Evolutionary conservation across 2,329 filamentous ascomycete genomes (phyloP).

Genomic region (Penicillium psychrosexuale): DNA sequence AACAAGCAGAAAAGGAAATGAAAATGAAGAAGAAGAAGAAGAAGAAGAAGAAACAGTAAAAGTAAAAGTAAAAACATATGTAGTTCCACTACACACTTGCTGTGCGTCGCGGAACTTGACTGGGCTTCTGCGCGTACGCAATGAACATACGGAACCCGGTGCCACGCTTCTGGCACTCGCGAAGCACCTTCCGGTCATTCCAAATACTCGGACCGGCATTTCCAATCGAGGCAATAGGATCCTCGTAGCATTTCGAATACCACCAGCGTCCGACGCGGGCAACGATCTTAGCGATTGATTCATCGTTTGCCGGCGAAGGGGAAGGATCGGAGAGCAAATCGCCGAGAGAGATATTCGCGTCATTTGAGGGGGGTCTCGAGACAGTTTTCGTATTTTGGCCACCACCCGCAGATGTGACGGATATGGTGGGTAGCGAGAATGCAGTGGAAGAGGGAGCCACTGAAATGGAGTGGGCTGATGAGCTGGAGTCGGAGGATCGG

Average conservation of each 20-base stretch:
- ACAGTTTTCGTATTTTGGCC: constrained; percentile 12
- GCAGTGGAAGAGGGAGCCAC: constrained; percentile 25
- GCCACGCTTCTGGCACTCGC: constrained; percentile 80
- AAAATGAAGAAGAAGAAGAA: background rate
- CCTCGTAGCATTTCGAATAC: constrained; percentile 92
- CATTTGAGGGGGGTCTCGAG: constrained; percentile 35
- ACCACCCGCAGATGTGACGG: constrained; percentile 20
- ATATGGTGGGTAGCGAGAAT: constrained; percentile 23
- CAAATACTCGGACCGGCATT: constrained; percentile 67
- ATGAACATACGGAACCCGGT: constrained; percentile 89
- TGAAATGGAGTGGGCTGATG: constrained; percentile 37
- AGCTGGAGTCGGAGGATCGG: constrained; percentile 41
- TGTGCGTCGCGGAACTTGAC: constrained; percentile 42
- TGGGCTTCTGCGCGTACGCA: constrained; percentile 81
- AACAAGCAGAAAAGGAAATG: background rate
- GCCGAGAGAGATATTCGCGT: constrained; percentile 51
- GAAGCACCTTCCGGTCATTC: constrained; percentile 68
- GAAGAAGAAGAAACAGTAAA: background rate
- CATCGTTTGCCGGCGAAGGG: constrained; percentile 69
- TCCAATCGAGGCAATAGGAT: constrained; percentile 50
- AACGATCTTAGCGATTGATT: constrained; percentile 88
- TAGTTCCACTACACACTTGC: constrained; percentile 40
- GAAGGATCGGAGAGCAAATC: constrained; percentile 71
- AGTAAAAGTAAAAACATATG: background rate
- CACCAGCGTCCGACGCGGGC: constrained; percentile 91